Conservation (phyloP, 176 grass and related monocot genomes). For the Stipa capillata region DNA sequence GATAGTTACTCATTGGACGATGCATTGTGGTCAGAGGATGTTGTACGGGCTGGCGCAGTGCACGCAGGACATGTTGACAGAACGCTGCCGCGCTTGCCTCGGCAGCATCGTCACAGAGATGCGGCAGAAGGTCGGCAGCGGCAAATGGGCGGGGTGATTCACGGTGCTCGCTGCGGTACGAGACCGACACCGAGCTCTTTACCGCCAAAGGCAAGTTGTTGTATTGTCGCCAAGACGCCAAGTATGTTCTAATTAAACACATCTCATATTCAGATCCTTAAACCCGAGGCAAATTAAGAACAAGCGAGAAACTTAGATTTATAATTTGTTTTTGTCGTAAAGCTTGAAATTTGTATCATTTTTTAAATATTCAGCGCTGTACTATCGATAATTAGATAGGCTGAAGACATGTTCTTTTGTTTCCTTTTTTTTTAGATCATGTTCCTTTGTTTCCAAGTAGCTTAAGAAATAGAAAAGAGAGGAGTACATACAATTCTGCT, state of each 20-base stretch:
- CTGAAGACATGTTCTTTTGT: background rate
- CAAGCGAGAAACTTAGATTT: background rate
- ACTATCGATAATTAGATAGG: background rate
- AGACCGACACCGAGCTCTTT: constrained; percentile 32
- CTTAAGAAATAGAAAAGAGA: background rate
- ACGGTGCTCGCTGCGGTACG: constrained; percentile 50
- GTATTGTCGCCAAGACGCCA: too few species aligned
- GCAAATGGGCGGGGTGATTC: constrained; percentile 30
- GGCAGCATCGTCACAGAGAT: background rate
- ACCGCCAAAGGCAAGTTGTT: constrained; percentile 7
- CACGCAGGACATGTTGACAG: constrained; percentile 27
- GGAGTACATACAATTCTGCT: background rate
- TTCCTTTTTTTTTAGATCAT: too few species aligned
- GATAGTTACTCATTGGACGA: constrained; percentile 14
- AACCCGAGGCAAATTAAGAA: background rate
- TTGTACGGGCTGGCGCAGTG: constrained; percentile 51
- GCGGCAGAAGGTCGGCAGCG: background rate
- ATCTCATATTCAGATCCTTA: background rate
- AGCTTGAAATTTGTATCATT: background rate
- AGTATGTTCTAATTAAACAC: background rate
- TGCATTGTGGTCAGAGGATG: background rate
- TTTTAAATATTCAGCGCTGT: background rate
- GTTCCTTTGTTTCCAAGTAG: background rate
- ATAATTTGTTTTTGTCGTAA: background rate
- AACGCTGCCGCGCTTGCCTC: constrained; percentile 37